phyloP scores from a whole-genome alignment of 441 rosid species.

The Gossypium gossypioides region DNA sequence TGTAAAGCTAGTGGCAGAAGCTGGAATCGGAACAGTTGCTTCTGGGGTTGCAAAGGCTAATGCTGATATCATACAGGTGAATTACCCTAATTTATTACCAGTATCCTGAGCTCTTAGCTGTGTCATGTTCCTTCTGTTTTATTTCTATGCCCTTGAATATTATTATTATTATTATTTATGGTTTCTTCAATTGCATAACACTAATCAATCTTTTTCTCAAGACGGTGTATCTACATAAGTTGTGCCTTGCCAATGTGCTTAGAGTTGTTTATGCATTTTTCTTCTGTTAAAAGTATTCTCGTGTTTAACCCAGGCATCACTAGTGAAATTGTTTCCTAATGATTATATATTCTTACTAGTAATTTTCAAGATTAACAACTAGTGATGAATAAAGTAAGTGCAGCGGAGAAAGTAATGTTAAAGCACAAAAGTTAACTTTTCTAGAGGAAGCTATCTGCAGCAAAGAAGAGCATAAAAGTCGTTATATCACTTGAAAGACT shows the following conservation, averaged over 20 bases:
- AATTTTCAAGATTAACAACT: background rate
- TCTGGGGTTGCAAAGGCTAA: constrained; percentile 99
- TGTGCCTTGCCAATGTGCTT: background rate
- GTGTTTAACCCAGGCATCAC: background rate
- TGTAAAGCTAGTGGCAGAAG: constrained; percentile 98
- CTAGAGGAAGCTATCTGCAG: background rate
- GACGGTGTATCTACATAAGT: background rate
- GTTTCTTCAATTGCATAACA: background rate
- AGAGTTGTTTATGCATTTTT: background rate
- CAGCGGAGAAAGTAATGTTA: background rate
- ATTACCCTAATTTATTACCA: constrained; percentile 2
- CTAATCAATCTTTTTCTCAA: background rate
- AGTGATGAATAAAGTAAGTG: background rate
- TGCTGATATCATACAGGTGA: constrained; percentile 94
- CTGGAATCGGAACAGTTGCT: constrained; percentile 98
- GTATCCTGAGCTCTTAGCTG: constrained; percentile 7
- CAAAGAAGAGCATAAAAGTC: background rate
- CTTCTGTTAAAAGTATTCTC: background rate
- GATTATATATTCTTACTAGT: background rate
- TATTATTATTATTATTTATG: background rate
- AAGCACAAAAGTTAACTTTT: background rate
- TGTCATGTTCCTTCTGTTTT: background rate
- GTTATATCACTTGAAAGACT: background rate
- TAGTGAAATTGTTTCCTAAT: background rate
- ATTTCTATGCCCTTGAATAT: constrained; percentile 1